Conservation (phyloP, 192 early-diverging fungal species). For the Allomyces arbusculus region DNA sequence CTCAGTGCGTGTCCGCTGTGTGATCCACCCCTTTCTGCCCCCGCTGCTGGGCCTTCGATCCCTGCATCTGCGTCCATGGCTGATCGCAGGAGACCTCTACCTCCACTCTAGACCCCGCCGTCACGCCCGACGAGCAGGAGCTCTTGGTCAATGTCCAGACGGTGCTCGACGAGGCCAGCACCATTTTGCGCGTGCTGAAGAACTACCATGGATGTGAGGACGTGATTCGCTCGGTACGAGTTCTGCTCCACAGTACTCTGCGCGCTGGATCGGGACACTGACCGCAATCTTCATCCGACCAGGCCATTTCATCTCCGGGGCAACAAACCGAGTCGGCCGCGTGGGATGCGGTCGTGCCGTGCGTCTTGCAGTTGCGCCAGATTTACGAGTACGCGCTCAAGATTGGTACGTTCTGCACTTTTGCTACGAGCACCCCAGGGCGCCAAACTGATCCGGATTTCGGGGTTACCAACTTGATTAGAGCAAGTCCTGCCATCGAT, state of each 20-base stretch:
- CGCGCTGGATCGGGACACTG: background rate
- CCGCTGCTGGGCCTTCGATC: background rate
- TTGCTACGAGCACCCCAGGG: background rate
- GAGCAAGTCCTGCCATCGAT: constrained; percentile 40
- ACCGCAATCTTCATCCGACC: background rate
- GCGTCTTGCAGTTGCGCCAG: constrained; percentile 49
- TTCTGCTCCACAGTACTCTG: too few species aligned
- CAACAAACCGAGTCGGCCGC: constrained; percentile 69
- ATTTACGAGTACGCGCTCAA: constrained; percentile 62
- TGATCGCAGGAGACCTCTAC: too few species aligned
- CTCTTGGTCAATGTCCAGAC: background rate
- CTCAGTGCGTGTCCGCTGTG: background rate
- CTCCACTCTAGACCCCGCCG: too few species aligned
- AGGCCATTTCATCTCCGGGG: constrained; percentile 69
- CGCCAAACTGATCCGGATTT: background rate
- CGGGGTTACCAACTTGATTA: constrained; percentile 8
- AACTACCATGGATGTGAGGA: background rate
- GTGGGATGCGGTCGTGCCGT: constrained; percentile 67
- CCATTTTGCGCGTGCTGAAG: background rate
- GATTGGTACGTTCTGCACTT: constrained; percentile 33
- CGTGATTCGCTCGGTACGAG: background rate
- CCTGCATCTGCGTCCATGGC: too few species aligned
- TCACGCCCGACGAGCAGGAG: too few species aligned
- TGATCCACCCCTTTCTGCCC: background rate
- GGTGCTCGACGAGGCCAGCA: background rate